phyloP scores from a whole-genome alignment of 768 basidiomycete species.

The Lactifluus echinatus region DNA sequence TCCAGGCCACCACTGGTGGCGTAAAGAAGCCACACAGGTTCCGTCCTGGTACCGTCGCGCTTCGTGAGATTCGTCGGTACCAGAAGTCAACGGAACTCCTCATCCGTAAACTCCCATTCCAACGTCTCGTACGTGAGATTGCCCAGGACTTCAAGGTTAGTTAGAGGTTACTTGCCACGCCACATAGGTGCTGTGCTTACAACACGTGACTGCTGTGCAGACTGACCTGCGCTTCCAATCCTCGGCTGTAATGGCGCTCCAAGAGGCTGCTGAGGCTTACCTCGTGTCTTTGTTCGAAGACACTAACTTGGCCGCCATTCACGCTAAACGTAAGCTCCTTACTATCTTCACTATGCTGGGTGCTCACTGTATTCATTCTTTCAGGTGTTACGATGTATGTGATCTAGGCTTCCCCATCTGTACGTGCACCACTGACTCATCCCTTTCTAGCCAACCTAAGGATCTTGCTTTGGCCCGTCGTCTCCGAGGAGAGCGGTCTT shows the following conservation, averaged over 20 bases:
- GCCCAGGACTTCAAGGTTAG: conserved; percentile 93
- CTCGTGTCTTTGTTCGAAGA: conserved; percentile 82
- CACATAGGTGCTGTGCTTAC: neutral
- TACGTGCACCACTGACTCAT: conserved; percentile 20
- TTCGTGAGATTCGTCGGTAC: conserved; percentile 97
- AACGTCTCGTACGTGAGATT: conserved; percentile 93
- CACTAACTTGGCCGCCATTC: conserved; percentile 87
- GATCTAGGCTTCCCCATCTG: neutral
- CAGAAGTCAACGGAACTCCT: conserved; percentile 98
- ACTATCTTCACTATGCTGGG: no score
- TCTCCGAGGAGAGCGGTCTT: conserved; percentile 71
- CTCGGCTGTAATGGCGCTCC: conserved; percentile 87
- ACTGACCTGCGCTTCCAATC: conserved; percentile 94
- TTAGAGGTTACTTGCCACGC: neutral
- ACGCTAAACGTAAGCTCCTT: conserved; percentile 54
- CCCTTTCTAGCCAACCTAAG: conserved; percentile 54
- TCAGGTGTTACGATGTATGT: conserved; percentile 22
- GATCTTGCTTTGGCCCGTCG: conserved; percentile 75
- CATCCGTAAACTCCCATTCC: conserved; percentile 99
- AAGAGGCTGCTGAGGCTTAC: conserved; percentile 89
- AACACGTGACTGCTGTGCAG: conserved; percentile 30
- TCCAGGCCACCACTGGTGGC: conserved; percentile 78
- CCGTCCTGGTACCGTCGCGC: conserved; percentile 95
- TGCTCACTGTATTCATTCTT: neutral
- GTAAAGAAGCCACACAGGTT: conserved; percentile 99